These are phyloP conservation scores for Petunia secreta DNA, from an alignment of 257 asterid species.

Conservation along the genomic window DNA sequence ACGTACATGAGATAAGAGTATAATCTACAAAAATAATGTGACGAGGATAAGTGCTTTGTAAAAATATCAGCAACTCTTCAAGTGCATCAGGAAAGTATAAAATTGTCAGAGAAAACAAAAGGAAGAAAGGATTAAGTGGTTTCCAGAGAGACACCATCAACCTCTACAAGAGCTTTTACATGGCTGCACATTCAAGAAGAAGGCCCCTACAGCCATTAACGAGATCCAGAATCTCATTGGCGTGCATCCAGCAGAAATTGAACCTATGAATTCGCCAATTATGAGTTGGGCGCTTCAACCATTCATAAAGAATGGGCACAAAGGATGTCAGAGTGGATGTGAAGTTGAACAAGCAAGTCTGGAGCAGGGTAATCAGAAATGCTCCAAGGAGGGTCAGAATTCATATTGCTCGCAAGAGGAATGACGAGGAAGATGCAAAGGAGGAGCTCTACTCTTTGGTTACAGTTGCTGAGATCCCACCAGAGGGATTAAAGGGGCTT, in stretches of 20 bases:
- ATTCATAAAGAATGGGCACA: constrained; percentile 50
- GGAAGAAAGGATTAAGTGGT: constrained; percentile 57
- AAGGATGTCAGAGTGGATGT: constrained; percentile 53
- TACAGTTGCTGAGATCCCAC: constrained; percentile 51
- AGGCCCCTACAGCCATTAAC: constrained; percentile 60
- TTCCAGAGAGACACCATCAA: constrained; percentile 52
- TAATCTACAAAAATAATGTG: too few species aligned
- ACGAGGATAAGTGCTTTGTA: too few species aligned
- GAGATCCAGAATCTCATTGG: constrained; percentile 52
- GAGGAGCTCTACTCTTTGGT: constrained; percentile 63
- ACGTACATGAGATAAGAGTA: too few species aligned
- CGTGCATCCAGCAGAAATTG: too few species aligned
- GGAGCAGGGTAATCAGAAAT: constrained; percentile 63
- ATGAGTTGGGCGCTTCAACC: too few species aligned
- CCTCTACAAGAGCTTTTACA: constrained; percentile 53
- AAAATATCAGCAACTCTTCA: too few species aligned
- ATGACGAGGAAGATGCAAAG: constrained; percentile 63
- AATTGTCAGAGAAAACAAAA: constrained; percentile 42
- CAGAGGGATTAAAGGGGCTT: constrained; percentile 49
- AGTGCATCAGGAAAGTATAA: not conserved
- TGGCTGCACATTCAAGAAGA: constrained; percentile 62
- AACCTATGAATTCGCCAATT: too few species aligned
- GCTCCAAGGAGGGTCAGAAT: constrained; percentile 61
- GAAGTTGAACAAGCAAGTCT: constrained; percentile 56
- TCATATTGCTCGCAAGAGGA: constrained; percentile 58